Evolutionary conservation across 768 basidiomycete species (phyloP), one percentile per base, ranked within the genome.

Genomic region (Tylopilus rubrobrunneus): DNA sequence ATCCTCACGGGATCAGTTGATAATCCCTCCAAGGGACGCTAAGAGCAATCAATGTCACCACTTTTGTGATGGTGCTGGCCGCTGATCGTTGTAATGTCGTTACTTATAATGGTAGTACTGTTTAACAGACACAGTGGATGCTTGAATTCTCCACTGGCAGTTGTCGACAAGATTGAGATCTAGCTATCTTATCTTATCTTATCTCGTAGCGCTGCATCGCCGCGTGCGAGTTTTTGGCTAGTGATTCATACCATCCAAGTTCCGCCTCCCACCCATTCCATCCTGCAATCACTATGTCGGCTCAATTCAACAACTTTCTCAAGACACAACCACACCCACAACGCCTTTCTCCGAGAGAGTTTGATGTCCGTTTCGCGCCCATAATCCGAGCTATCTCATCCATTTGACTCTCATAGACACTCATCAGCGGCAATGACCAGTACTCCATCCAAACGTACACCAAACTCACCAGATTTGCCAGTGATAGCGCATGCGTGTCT

Each of bases 281-380:
- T 17, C 19, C 39, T 40, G 7, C 39, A 7, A 25, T 17, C 41
- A 31, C 5, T n/a, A 17, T 7, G 28, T 43, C 25, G 0, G 17
- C 34, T 14, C 6, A 14, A 43, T 56, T 23, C 34, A 34, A 37
- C 25, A 25, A 37, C 15, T 17, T 37, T 6, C 2, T 15, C 36
- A 37, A n/a, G 8, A 17, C 36, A 51, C 40, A 10, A 27, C 40
- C 41, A 0, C 39, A 4, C 1, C 41, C 43, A 4, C 42, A 34
- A 17, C 21, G 25, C 4, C 36, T 63, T 36, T 40, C 53, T 1
- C 41, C 49, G n/a, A 51, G 42, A 34, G 61, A 64, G 37, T 67
- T 67, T 9, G 54, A 66, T 12, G 66, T 67, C 37, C 51, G 67
- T 48, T 34, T 19, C 21, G n/a, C 19, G 1, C 10, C 21, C 19